phyloP scores from a whole-genome alignment of 140 eudicot genomes.

The Ambrosia hybrid region DNA sequence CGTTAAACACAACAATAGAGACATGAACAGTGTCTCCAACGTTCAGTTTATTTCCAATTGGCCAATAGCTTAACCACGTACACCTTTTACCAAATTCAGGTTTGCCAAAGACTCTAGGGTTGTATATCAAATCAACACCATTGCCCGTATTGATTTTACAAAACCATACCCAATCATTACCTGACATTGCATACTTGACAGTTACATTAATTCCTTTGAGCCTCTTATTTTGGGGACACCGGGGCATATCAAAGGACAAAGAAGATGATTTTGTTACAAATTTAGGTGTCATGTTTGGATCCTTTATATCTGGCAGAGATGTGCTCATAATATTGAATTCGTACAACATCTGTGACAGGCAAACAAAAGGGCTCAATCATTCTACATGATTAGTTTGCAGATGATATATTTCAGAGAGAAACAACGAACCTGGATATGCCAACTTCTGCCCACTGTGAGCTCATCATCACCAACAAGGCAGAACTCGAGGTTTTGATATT shows the following conservation, averaged over 20 bases:
- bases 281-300: too few relatives aligned
- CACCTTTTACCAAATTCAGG: not conserved
- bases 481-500: not conserved
- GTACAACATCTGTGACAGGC: not conserved
- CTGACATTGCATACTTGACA: not conserved
- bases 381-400: not conserved
- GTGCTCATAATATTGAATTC: not conserved
- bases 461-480: not conserved
- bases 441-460: too few relatives aligned
- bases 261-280: too few relatives aligned
- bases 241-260: not conserved
- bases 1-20: not conserved
- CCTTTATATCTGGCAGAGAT: too few relatives aligned
- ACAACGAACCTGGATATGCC: not conserved
- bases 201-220: not conserved
- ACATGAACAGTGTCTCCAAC: not conserved
- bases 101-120: not conserved
- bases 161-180: not conserved
- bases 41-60: not conserved
- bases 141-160: not conserved
- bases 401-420: not conserved
- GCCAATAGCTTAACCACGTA: not conserved
- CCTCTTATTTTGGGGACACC: not conserved
- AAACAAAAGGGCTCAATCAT: not conserved
- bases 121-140: not conserved